phyloP scores from a whole-genome alignment of 1,284 basidiomycete species.

The Rhodofomes roseus region DNA sequence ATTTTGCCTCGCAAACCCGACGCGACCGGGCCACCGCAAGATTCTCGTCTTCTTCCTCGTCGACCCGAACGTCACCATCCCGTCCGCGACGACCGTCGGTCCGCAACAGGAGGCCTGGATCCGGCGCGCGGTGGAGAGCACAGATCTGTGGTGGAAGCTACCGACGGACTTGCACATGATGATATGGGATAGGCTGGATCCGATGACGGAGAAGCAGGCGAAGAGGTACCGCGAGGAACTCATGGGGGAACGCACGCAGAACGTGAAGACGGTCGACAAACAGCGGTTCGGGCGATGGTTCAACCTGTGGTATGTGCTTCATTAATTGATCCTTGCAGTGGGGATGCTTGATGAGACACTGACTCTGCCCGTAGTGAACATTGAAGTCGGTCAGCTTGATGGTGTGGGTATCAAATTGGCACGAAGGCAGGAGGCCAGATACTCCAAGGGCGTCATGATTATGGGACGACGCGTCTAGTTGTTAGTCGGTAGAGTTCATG shows the following conservation, averaged over 20 bases:
- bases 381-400: no score
- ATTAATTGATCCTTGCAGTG: background rate
- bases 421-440: no score
- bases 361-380: no score
- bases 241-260: constrained; percentile 14
- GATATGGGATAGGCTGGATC: constrained; percentile 1
- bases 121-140: constrained; percentile 25
- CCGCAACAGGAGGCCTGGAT: constrained; percentile 21
- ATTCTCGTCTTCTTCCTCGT: constrained; percentile 32
- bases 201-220: constrained; percentile 8
- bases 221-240: constrained; percentile 9
- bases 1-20: constrained; percentile 26
- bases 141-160: constrained; percentile 9
- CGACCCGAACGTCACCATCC: constrained; percentile 20
- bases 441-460: no score
- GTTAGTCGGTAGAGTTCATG: no score
- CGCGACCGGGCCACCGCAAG: constrained; percentile 30
- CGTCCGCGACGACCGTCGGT: constrained; percentile 15
- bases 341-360: no score
- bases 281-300: constrained; percentile 12
- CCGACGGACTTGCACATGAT: constrained; percentile 10
- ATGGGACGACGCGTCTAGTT: no score
- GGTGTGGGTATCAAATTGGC: no score
- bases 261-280: constrained; percentile 7
- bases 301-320: constrained; percentile 10